Evolutionary conservation across 192 early-diverging fungal genomes (phyloP).

Genomic region (Lobosporangium transversale): DNA sequence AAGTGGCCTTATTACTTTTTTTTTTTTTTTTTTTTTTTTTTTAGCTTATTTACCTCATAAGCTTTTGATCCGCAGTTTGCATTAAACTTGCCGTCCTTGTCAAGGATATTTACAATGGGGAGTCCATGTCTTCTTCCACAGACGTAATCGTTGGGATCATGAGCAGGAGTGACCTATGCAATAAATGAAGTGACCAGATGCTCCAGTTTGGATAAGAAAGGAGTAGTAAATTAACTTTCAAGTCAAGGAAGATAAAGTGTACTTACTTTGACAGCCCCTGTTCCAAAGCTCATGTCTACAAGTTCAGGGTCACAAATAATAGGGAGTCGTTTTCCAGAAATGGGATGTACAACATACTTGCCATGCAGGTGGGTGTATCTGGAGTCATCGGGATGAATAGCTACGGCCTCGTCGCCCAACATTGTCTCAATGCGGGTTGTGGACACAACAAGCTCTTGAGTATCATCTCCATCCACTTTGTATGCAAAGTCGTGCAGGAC

Average conservation of each 20-base stretch:
- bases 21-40: no score
- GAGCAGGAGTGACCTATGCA: constrained; percentile 91
- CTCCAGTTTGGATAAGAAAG: not conserved
- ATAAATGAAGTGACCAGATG: not conserved
- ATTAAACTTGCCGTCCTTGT: constrained; percentile 85
- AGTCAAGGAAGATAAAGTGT: no score
- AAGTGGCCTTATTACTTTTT: no score
- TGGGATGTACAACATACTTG: constrained; percentile 84
- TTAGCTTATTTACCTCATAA: no score
- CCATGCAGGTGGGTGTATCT: constrained; percentile 78
- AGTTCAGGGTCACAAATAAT: constrained; percentile 86
- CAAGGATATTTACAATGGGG: constrained; percentile 86
- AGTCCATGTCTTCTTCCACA: constrained; percentile 86
- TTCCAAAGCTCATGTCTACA: constrained; percentile 92
- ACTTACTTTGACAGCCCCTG: constrained; percentile 90
- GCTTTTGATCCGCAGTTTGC: constrained; percentile 70
- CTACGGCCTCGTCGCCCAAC: constrained; percentile 97
- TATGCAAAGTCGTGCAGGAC: constrained; percentile 92
- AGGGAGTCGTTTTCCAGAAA: constrained; percentile 79
- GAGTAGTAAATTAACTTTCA: not conserved
- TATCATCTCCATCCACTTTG: constrained; percentile 74
- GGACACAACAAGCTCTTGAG: constrained; percentile 80
- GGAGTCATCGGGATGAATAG: constrained; percentile 85
- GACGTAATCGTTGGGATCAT: constrained; percentile 91
- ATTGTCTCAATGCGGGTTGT: constrained; percentile 99